These are phyloP conservation scores for Nicotiana otophora DNA, from an alignment of 257 asterid species.

Conservation along the genomic window DNA sequence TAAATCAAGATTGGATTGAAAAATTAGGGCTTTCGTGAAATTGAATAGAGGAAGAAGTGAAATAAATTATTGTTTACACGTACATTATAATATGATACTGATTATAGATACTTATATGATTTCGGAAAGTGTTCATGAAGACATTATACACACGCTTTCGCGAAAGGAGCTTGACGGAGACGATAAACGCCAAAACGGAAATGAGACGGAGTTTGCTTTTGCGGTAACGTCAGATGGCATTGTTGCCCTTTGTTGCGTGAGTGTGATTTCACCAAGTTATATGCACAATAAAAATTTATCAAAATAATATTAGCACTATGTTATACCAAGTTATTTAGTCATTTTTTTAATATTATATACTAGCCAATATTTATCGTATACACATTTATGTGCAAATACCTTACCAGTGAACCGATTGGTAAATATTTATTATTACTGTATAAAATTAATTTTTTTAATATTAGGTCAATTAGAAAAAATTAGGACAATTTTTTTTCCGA, in stretches of 20 bases:
- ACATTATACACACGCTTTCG: neutral
- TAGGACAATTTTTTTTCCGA: no score
- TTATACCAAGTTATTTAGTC: no score
- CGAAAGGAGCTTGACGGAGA: neutral
- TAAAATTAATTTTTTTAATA: no score
- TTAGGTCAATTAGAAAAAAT: no score
- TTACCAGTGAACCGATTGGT: no score
- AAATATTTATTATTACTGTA: no score
- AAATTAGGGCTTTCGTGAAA: neutral
- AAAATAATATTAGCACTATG: no score
- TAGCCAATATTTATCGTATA: no score
- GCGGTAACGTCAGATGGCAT: neutral
- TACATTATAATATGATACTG: neutral
- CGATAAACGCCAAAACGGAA: neutral
- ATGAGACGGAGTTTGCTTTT: neutral
- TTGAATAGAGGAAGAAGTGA: neutral
- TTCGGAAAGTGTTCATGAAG: neutral
- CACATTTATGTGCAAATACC: no score
- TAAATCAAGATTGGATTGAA: neutral
- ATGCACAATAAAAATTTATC: neutral
- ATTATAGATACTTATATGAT: neutral
- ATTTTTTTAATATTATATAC: no score
- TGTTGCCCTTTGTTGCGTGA: neutral
- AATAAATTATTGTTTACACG: neutral
- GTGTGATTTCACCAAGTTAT: neutral